Base-by-base conservation (phyloP, 352 stramenopile species). In the Phytophthora vignae region DNA sequence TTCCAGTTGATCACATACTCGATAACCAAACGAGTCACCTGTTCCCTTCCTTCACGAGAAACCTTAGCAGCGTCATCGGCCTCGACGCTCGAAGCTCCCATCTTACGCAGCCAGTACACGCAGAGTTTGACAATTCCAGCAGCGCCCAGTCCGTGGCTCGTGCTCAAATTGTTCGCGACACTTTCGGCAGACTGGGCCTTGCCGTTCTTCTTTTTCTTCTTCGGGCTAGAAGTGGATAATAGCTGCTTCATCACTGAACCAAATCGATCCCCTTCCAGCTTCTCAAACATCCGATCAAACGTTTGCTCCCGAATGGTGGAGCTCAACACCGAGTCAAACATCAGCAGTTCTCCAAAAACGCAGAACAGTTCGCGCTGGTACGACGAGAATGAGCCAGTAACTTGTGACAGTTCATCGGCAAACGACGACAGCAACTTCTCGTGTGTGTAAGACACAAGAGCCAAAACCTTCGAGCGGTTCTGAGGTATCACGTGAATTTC, bases 401-500 rank as follows among this genome's bases (percentile, higher is more conserved):
- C 12, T 40, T 76, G 62, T 19, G 10, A 9, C 11, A 87, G 67
- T 22, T 67, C 61, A 9, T 70, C 29, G 31, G 52, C 69, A 3
- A 84, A 61, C n/a, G 81, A 70, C 19, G 69, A 74, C 2, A 92
- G 64, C 4, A 96, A 64, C 27, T 74, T 76, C 2, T 92, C 73
- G 29, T 92, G 76, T 10, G 87, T 93, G 42, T 82, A 67, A 1
- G 50, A 66, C 8, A 91, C 77, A 36, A 93, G 73, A 3, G 70
- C 59, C 19, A 81, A 58, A 8, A 96, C 70, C 64, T 91, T 94
- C 1, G 55, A 66, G 21, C 86, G 88, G 58, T 90, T 93, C 64
- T 94, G 80, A 38, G 87, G 84, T 25, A 84, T 89, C 58, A 95
- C 88, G 53, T 95, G 85, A 57, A 96, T 78, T 71, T 96, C 88